A percentile compares a stretch with the other conserved stretches of the same genome.
phyloP scores from a whole-genome alignment of 2,329 filamentous ascomycete species.

The Colletotrichum gloeosporioides region DNA sequence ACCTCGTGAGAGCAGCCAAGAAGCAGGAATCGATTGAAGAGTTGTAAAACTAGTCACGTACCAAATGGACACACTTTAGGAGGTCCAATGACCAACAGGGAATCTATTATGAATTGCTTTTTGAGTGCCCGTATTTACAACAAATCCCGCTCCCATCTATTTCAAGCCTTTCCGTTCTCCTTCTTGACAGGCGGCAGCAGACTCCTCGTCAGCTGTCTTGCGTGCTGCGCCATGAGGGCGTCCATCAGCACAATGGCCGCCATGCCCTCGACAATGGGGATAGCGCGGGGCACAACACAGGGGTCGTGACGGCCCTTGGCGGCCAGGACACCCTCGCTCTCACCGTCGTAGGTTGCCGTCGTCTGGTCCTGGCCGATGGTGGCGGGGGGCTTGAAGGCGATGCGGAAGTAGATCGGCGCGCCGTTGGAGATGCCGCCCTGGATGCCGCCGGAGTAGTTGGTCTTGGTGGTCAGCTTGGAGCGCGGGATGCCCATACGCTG shows the following conservation, averaged over 20 bases:
- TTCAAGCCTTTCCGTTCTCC: slow-evolving; percentile 4
- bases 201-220: slow-evolving; percentile 41
- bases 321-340: slow-evolving; percentile 74
- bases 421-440: slow-evolving; percentile 97
- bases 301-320: slow-evolving; percentile 96
- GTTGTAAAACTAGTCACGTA: neutral
- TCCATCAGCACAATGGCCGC: slow-evolving; percentile 87
- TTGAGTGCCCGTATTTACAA: slow-evolving; percentile 18
- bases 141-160: neutral
- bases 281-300: slow-evolving; percentile 86
- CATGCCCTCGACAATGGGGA: slow-evolving; percentile 93
- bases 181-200: slow-evolving; percentile 20
- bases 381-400: slow-evolving; percentile 93
- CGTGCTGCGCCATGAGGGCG: slow-evolving; percentile 82
- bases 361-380: slow-evolving; percentile 90
- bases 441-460: slow-evolving; percentile 94
- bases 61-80: neutral
- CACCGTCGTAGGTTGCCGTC: slow-evolving; percentile 80
- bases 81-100: neutral
- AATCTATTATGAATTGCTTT: slow-evolving; percentile 14
- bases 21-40: neutral
- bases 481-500: slow-evolving; percentile 49
- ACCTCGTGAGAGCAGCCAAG: slow-evolving; percentile 33
- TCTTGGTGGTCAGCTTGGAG: slow-evolving; percentile 80
- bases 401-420: slow-evolving; percentile 90